These are phyloP conservation scores for Naganishia albida DNA, from an alignment of 1,284 basidiomycete genomes.

Conservation along the genomic window DNA sequence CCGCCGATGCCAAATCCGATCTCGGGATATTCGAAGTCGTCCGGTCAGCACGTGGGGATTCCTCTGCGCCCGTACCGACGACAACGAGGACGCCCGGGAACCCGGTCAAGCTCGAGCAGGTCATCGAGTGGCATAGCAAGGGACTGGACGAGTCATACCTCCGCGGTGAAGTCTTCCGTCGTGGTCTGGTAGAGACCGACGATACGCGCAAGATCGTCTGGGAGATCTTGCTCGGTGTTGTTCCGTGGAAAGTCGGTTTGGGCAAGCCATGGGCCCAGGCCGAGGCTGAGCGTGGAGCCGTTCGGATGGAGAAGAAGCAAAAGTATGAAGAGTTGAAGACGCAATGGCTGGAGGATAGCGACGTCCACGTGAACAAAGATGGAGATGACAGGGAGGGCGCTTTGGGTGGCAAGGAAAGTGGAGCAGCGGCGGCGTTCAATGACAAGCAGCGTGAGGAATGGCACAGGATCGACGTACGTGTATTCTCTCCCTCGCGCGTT, in stretches of 20 bases:
- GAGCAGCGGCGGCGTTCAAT: conserved; percentile 28
- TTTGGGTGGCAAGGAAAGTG: conserved; percentile 39
- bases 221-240: conserved; percentile 85
- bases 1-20: conserved; percentile 55
- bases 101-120: conserved; percentile 47
- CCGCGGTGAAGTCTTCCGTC: conserved; percentile 49
- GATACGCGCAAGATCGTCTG: conserved; percentile 71
- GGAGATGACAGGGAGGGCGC: conserved; percentile 36
- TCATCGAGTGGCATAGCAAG: conserved; percentile 45
- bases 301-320: conserved; percentile 67
- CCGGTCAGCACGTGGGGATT: conserved; percentile 37
- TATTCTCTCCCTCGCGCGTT: background rate
- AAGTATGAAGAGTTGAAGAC: conserved; percentile 69
- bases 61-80: conserved; percentile 37
- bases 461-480: conserved; percentile 55
- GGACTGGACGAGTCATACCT: conserved; percentile 49
- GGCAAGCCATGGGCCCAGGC: conserved; percentile 37
- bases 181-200: conserved; percentile 69
- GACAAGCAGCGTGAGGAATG: conserved; percentile 54
- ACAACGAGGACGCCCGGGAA: conserved; percentile 50
- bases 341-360: conserved; percentile 77
- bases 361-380: conserved; percentile 21
- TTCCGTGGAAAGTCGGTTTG: conserved; percentile 69
- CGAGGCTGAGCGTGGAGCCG: conserved; percentile 53
- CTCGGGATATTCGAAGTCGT: conserved; percentile 87